A percentile compares a stretch with the other conserved stretches of the same genome.
Conservation (phyloP, 306 rosid genomes). For the Ceratonia siliqua region DNA sequence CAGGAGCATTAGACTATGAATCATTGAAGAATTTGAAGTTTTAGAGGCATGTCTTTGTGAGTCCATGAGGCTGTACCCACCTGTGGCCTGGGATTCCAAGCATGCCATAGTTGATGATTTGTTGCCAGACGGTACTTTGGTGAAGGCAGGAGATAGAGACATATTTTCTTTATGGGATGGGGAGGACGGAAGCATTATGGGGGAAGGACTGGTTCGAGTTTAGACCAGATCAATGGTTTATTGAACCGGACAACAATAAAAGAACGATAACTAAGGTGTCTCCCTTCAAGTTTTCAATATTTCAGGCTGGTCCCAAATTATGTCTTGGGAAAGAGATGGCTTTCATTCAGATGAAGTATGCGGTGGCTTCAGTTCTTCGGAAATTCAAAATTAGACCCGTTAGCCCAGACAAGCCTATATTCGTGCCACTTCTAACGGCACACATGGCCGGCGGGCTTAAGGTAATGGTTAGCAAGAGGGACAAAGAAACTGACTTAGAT, state of each 20-base stretch:
- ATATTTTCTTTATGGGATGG: slow-evolving; percentile 89
- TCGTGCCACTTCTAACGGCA: slow-evolving; percentile 80
- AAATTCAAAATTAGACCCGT: slow-evolving; percentile 51
- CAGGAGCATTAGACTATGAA: slow-evolving; percentile 38
- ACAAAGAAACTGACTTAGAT: slow-evolving; percentile 22
- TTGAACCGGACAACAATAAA: slow-evolving; percentile 39
- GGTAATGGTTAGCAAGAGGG: slow-evolving; percentile 57
- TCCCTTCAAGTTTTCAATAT: slow-evolving; percentile 64
- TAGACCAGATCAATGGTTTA: slow-evolving; percentile 77
- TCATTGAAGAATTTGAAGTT: slow-evolving; percentile 50
- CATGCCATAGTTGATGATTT: slow-evolving; percentile 62
- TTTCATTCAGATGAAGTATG: slow-evolving; percentile 72
- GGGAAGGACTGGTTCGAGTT: slow-evolving; percentile 71
- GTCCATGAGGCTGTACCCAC: slow-evolving; percentile 86
- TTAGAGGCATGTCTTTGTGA: slow-evolving; percentile 76
- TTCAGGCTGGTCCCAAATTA: slow-evolving; percentile 92
- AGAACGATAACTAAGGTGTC: slow-evolving; percentile 46
- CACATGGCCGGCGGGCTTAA: slow-evolving; percentile 85
- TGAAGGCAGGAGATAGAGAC: slow-evolving; percentile 77
- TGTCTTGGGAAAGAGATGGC: slow-evolving; percentile 93
- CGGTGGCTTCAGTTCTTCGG: slow-evolving; percentile 56
- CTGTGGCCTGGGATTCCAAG: slow-evolving; percentile 89
- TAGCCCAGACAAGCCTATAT: slow-evolving; percentile 46
- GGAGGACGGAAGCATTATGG: slow-evolving; percentile 79
- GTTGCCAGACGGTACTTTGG: slow-evolving; percentile 68